These are phyloP conservation scores for Phaseolus lunatus DNA, from an alignment of 306 rosid genomes.

Conservation along the genomic window DNA sequence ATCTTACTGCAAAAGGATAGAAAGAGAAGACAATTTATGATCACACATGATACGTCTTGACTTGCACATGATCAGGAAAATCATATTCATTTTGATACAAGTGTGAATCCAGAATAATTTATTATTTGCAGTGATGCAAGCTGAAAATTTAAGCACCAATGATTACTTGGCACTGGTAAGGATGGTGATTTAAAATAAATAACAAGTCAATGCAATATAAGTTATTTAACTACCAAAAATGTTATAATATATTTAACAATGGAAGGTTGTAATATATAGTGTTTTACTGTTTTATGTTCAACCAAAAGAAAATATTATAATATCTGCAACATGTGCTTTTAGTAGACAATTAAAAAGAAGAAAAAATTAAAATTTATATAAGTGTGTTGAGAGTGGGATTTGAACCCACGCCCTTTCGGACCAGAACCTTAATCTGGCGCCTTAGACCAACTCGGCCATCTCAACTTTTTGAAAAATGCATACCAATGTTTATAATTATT, in stretches of 20 bases:
- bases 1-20: neutral
- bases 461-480: too few species aligned
- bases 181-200: conserved; percentile 5
- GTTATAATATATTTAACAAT: neutral
- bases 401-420: conserved; percentile 50
- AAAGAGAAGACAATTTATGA: conserved; percentile 26
- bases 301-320: neutral
- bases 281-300: neutral
- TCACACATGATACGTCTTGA: neutral
- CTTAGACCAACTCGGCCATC: too few species aligned
- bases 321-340: too few species aligned
- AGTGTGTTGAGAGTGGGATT: conserved; percentile 45
- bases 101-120: conserved; percentile 32
- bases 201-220: conserved; percentile 1
- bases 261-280: neutral
- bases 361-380: too few species aligned
- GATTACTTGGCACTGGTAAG: neutral
- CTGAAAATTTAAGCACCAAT: conserved; percentile 9
- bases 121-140: conserved; percentile 33
- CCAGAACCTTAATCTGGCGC: too few species aligned
- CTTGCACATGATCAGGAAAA: conserved; percentile 21
- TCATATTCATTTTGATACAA: conserved; percentile 13
- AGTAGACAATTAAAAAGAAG: too few species aligned
- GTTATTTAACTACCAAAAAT: conserved; percentile 1
- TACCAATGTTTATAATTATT: too few species aligned